phyloP scores from a whole-genome alignment of 768 basidiomycete genomes.

The Auriscalpium microsporum region DNA sequence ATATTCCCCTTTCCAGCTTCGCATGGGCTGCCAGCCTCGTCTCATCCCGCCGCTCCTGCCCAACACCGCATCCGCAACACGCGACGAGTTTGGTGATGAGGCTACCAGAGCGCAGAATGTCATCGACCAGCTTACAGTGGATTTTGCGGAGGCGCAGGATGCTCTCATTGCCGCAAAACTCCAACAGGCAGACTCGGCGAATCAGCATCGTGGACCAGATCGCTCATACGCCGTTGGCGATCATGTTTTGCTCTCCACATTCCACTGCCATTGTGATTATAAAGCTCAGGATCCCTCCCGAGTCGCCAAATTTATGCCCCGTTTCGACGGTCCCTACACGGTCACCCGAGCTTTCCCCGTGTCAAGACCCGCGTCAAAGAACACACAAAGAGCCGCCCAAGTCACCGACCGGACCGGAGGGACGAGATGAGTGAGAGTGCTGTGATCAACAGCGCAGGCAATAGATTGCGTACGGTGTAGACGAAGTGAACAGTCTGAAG shows the following conservation, averaged over 20 bases:
- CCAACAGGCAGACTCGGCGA: slow-evolving; percentile 20
- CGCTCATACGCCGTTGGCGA: slow-evolving; percentile 23
- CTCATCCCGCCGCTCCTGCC: slow-evolving; percentile 14
- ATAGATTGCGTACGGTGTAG: no score
- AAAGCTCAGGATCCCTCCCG: slow-evolving; percentile 17
- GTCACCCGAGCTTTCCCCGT: slow-evolving; percentile 12
- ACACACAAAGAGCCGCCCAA: no score
- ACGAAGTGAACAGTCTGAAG: no score
- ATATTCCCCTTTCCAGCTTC: slow-evolving; percentile 18
- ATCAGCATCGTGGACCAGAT: slow-evolving; percentile 18
- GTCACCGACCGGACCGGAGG: no score
- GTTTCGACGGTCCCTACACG: slow-evolving; percentile 23
- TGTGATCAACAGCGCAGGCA: no score
- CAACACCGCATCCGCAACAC: no score
- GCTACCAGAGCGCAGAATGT: neutral
- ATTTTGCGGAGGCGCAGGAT: slow-evolving; percentile 26
- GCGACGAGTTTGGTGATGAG: no score
- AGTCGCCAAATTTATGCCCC: slow-evolving; percentile 35
- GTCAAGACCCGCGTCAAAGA: no score
- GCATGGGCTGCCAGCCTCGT: slow-evolving; percentile 7
- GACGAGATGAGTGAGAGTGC: no score
- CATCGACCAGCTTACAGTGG: neutral
- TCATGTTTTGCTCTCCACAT: slow-evolving; percentile 28
- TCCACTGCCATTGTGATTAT: slow-evolving; percentile 21
- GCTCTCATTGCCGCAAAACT: slow-evolving; percentile 24